Conservation (phyloP, 202 grass and related monocot species). For the Hordeum pubiflorum region DNA sequence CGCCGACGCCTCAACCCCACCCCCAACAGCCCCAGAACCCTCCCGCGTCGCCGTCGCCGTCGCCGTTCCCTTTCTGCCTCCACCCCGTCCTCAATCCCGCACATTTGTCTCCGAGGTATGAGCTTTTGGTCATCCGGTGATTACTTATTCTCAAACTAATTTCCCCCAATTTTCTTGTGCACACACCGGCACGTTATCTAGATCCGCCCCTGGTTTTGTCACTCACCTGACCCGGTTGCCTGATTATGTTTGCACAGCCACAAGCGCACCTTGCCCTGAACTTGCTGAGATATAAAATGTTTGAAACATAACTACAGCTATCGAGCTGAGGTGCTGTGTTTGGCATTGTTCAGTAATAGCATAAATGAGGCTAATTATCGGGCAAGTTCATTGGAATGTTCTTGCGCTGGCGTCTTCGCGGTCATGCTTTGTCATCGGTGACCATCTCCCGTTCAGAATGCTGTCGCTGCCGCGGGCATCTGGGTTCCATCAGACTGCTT, state of each 20-base stretch:
- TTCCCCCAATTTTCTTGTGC: background rate
- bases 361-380: conserved; percentile 48
- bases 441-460: conserved; percentile 41
- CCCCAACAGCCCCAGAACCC: background rate
- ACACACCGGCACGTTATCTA: background rate
- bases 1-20: background rate
- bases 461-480: conserved; percentile 28
- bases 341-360: background rate
- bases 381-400: conserved; percentile 53
- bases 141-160: background rate
- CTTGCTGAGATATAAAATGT: background rate
- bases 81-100: background rate
- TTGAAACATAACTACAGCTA: background rate
- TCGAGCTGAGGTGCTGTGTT: background rate
- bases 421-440: conserved; percentile 50
- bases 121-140: background rate
- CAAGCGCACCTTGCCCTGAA: background rate
- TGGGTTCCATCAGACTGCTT: conserved; percentile 45
- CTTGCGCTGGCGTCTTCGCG: conserved; percentile 59
- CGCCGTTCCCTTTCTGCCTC: background rate
- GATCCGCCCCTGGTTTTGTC: background rate
- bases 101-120: background rate
- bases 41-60: background rate
- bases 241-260: conserved; percentile 19
- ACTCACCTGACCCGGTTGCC: background rate